Evolutionary conservation across 2,329 filamentous ascomycete genomes (phyloP), one percentile per base, ranked within the genome.

Genomic region (Cadophora malorum): DNA sequence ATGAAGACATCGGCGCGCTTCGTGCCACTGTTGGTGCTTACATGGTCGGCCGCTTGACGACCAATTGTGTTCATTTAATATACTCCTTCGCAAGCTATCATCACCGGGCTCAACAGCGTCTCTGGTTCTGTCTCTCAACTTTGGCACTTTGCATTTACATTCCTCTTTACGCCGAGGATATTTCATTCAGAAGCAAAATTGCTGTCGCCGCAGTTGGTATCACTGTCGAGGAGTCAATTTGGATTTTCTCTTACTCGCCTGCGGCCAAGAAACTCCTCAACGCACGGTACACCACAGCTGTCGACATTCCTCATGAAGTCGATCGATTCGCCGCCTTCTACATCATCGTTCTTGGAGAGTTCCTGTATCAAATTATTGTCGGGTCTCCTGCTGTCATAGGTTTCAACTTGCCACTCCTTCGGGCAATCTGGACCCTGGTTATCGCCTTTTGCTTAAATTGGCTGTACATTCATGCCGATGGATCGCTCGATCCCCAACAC

Each of bases 281-380:
- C 41, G 76, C 82, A 19, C 79, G 78, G 9, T 84, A 82, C 68
- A 81, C 81, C 65, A 83, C 83, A 0, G 83, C 83, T 0, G 81
- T 83, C 4, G 82, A 84, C 66, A 82, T 85, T 63, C 78, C 80
- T 12, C 83, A 84, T 68, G 83, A 84, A 70, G 78, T 84, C 41
- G 83, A 85, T 69, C 80, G 83, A 10, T 82, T 83, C 75, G 82
- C 82, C 0, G 83, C 82, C 16, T 84, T 85, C 69, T 84, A 82
- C 73, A 84, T 85, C 69, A 84, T 84, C 65, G 82, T 83, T n/a
- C 79, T 85, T 0, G 83, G 82, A 63, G 83, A 84, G 68, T 84
- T 84, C 69, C 77, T 84, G 19, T 84, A 83, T 68, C 79, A 79
- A 66, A 82, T 84, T 58, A 78, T 85, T 47, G 82, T 84, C 12